Base-by-base conservation (phyloP, 768 basidiomycete species). In the Royoungia palumana region DNA sequence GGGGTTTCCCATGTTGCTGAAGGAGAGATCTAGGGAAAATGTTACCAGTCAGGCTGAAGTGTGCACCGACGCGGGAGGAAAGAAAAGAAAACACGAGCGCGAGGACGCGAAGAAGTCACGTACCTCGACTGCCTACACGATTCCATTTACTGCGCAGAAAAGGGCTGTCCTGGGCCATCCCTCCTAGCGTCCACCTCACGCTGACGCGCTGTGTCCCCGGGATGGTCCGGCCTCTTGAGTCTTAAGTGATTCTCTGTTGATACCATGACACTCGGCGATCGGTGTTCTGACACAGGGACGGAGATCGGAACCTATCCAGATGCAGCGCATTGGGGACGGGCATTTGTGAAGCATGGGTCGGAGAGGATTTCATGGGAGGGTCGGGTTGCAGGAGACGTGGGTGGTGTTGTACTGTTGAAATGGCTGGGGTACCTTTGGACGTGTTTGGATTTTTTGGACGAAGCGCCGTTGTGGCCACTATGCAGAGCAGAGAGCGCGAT, bases 361-460 rank as follows among this genome's bases (percentile, higher is more conserved):
- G 79, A 84, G 64, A 70, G 83, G 47, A 78, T 73, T 51, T 79
- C 82, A 4, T 89, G 87, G 87, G 83, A 83, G 58, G 67, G 60
- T 7, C 66, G 49, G 12, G 67, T 86, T 22, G 81, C 78, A 0
- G 78, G 79, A 19, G 62, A 68, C n/a, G 68, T 84, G 0, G 79
- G 80, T 17, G 80, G 74, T 8, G 54, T n/a, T 12, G 82, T 84
- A 6, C 82, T 85, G 19, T 51, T 89, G 25, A 64, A 72, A 44
- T 89, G 87, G 86, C 69, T 84, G 24, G 87, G 87, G 1, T 90
- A 87, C 63, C 60, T 67, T 17, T 55, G 49, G 41, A 80, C 80
- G 0, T 89, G 87, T 63, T 60, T 90, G 46, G 74, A 75, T 27
- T 88, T 83, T 57, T 64, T 89, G 57, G 75, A 73, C 11, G 53